Evolutionary conservation across 108 stramenopile genomes (phyloP).

Genomic region (Seminavis robusta): DNA sequence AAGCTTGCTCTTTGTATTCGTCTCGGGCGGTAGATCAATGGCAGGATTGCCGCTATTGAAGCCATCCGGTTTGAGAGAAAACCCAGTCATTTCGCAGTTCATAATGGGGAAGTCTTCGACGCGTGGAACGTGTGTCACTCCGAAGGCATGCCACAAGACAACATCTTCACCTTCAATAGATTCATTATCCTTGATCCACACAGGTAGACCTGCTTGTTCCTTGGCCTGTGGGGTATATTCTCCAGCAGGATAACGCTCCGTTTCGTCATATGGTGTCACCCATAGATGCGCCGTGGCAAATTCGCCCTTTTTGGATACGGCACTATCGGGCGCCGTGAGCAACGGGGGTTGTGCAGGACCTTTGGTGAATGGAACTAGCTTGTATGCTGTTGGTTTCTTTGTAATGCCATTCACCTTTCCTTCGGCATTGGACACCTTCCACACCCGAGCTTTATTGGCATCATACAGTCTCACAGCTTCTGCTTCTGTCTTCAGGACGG

Average conservation of each 20-base stretch:
- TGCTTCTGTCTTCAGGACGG: slow-evolving; percentile 29
- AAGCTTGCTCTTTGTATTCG: slow-evolving; percentile 37
- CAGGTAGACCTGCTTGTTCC: slow-evolving; percentile 40
- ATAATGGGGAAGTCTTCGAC: slow-evolving; percentile 57
- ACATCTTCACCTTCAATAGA: slow-evolving; percentile 42
- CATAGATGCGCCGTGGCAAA: slow-evolving; percentile 53
- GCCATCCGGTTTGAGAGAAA: slow-evolving; percentile 51
- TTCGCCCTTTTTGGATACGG: slow-evolving; percentile 39
- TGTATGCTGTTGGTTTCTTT: slow-evolving; percentile 46
- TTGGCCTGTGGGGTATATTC: slow-evolving; percentile 50
- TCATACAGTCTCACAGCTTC: slow-evolving; percentile 33
- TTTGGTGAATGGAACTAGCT: slow-evolving; percentile 44
- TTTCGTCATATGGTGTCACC: slow-evolving; percentile 44
- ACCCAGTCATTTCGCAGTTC: slow-evolving; percentile 42
- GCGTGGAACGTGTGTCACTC: slow-evolving; percentile 52
- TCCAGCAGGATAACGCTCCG: slow-evolving; percentile 56
- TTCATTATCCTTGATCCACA: slow-evolving; percentile 40
- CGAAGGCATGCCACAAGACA: slow-evolving; percentile 65
- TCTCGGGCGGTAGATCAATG: slow-evolving; percentile 41
- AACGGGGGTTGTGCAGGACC: slow-evolving; percentile 40
- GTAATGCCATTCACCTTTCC: slow-evolving; percentile 41
- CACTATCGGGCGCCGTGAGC: slow-evolving; percentile 25
- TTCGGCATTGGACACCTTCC: slow-evolving; percentile 54
- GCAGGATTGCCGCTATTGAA: slow-evolving; percentile 41
- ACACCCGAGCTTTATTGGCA: slow-evolving; percentile 39